These are phyloP conservation scores for Phtheirospermum japonicum DNA, from an alignment of 257 asterid species.

Conservation along the genomic window DNA sequence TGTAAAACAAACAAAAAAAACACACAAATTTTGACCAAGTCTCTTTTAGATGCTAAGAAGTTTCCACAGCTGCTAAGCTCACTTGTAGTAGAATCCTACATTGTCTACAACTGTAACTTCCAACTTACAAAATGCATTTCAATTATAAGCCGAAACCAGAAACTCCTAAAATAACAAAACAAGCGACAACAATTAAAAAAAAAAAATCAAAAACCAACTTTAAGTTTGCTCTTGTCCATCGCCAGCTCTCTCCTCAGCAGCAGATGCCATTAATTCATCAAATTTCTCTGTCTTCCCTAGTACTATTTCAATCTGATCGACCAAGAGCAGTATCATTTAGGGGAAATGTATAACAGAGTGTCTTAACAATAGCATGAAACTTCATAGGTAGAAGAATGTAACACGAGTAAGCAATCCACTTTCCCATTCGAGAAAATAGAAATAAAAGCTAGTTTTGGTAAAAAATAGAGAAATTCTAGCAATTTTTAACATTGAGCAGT, in stretches of 20 bases:
- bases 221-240: slow-evolving; percentile 42
- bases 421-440: not conserved
- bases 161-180: slow-evolving; percentile 29
- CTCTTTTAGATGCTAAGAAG: not conserved
- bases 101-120: slow-evolving; percentile 28
- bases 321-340: slow-evolving; percentile 9
- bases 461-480: too few relatives aligned
- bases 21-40: too few relatives aligned
- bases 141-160: slow-evolving; percentile 22
- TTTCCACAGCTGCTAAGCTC: slow-evolving; percentile 8
- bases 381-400: not conserved
- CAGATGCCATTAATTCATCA: slow-evolving; percentile 54
- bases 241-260: slow-evolving; percentile 44
- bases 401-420: not conserved
- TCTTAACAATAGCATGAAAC: not conserved
- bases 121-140: slow-evolving; percentile 18
- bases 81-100: slow-evolving; percentile 28
- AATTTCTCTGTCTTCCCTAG: slow-evolving; percentile 49
- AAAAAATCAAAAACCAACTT: slow-evolving; percentile 15
- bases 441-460: not conserved
- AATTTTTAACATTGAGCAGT: not conserved
- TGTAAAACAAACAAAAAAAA: too few relatives aligned
- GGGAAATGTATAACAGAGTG: not conserved
- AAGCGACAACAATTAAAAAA: slow-evolving; percentile 10
- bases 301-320: slow-evolving; percentile 47